phyloP scores from a whole-genome alignment of 2,329 filamentous ascomycete species.

The Fusarium tjaetaba region DNA sequence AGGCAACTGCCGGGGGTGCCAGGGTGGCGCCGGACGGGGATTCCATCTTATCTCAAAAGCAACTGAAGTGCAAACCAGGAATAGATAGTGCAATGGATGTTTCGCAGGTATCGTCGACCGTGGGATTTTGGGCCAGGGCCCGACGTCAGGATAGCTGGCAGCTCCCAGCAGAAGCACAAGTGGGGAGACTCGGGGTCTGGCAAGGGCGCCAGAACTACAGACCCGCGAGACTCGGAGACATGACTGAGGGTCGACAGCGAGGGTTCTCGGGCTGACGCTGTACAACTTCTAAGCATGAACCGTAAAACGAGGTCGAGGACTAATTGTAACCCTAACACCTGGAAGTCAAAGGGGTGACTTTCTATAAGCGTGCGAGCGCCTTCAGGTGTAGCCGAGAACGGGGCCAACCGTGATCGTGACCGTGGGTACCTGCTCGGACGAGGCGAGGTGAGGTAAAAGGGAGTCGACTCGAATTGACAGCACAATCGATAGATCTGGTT shows the following conservation, averaged over 20 bases:
- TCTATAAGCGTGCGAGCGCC: conserved; percentile 10
- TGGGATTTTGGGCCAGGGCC: conserved; percentile 23
- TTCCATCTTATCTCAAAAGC: conserved; percentile 51
- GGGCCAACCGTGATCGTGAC: conserved; percentile 24
- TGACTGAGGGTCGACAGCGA: conserved; percentile 52
- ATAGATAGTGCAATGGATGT: conserved; percentile 18
- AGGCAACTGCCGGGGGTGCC: conserved; percentile 63
- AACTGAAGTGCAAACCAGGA: conserved; percentile 3
- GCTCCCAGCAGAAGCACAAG: conserved; percentile 35
- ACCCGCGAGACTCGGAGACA: conserved; percentile 56
- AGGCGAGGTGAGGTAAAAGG: neutral
- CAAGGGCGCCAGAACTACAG: conserved; percentile 60
- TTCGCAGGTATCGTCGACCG: conserved; percentile 32
- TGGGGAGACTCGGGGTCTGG: conserved; percentile 52
- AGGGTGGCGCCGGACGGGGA: conserved; percentile 49
- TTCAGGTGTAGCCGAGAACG: conserved; percentile 26
- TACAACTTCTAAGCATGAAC: conserved; percentile 16
- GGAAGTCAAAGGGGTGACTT: conserved; percentile 10
- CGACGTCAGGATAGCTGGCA: conserved; percentile 25
- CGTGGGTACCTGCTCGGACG: conserved; percentile 27
- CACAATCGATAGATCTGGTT: conserved; percentile 1
- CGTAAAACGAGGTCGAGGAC: conserved; percentile 6
- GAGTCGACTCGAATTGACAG: conserved; percentile 9
- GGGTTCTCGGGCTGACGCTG: conserved; percentile 42
- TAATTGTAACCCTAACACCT: conserved; percentile 4